Percentiles rank a stretch among this genome's conserved stretches.
phyloP scores from a whole-genome alignment of 768 basidiomycete species.

The Tylopilus felleus region DNA sequence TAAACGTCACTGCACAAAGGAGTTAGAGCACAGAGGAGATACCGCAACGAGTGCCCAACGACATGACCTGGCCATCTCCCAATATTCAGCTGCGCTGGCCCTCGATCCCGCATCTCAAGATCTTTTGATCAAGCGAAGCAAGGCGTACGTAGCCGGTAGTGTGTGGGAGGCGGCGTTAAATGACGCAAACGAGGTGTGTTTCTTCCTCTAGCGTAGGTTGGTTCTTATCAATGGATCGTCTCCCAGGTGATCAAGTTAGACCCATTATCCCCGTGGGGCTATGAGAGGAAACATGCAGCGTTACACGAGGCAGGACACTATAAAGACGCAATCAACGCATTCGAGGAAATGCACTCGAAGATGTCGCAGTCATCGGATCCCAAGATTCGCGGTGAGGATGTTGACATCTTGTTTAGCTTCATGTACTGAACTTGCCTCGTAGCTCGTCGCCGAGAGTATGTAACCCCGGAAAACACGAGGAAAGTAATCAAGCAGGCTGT shows the following conservation, averaged over 20 bases:
- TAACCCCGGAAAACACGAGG: neutral
- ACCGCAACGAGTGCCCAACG: neutral
- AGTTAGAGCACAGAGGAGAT: neutral
- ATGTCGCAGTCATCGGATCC: neutral
- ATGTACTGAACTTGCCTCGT: no score
- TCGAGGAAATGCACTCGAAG: neutral
- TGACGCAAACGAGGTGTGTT: neutral
- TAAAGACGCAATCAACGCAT: neutral
- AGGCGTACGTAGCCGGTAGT: neutral
- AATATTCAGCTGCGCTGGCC: neutral
- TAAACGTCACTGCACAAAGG: neutral
- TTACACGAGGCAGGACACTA: neutral
- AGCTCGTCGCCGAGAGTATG: no score
- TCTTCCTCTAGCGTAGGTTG: neutral
- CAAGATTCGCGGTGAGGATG: neutral
- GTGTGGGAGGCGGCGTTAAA: neutral
- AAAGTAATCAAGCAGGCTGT: neutral
- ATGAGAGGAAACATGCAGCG: neutral
- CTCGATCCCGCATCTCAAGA: neutral
- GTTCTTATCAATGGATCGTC: neutral
- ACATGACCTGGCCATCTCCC: neutral
- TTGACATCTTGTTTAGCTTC: neutral
- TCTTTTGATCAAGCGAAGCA: neutral
- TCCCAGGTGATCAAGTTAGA: neutral
- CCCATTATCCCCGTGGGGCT: neutral